phyloP scores from a whole-genome alignment of 352 stramenopile genomes.

The Phytophthora pluvialis region DNA sequence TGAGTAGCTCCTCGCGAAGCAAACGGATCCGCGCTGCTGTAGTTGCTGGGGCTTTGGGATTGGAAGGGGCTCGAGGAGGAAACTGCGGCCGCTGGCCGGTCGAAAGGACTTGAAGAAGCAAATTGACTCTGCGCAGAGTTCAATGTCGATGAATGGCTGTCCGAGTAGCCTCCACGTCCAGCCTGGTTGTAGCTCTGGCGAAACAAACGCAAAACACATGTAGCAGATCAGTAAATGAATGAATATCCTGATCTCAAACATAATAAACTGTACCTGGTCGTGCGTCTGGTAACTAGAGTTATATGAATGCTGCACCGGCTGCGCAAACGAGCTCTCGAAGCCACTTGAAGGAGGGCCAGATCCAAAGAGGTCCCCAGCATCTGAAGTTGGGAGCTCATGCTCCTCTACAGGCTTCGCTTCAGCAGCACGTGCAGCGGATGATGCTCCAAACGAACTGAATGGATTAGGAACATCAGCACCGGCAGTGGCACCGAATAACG shows the following conservation, averaged over 20 bases:
- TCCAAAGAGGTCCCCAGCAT: slow-evolving; percentile 68
- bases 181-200: slow-evolving; percentile 30
- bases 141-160: slow-evolving; percentile 8
- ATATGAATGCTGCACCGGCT: slow-evolving; percentile 30
- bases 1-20: slow-evolving; percentile 23
- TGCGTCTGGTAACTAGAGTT: slow-evolving; percentile 46
- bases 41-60: slow-evolving; percentile 13
- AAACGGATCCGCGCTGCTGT: slow-evolving; percentile 31
- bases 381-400: slow-evolving; percentile 61
- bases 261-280: slow-evolving; percentile 41
- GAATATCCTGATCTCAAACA: not conserved
- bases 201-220: slow-evolving; percentile 3
- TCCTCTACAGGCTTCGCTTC: slow-evolving; percentile 28
- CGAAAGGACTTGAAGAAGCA: slow-evolving; percentile 27
- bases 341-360: slow-evolving; percentile 37
- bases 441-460: slow-evolving; percentile 54
- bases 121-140: slow-evolving; percentile 21
- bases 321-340: slow-evolving; percentile 42
- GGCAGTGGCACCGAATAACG: slow-evolving; percentile 65
- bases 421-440: slow-evolving; percentile 6
- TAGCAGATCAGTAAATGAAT: slow-evolving; percentile 10
- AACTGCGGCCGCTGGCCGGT: slow-evolving; percentile 17
- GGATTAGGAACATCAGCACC: slow-evolving; percentile 54
- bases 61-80: slow-evolving; percentile 29
- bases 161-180: slow-evolving; percentile 16